Conservation (phyloP, 768 basidiomycete species). For the Phanerochaete carnosa region DNA sequence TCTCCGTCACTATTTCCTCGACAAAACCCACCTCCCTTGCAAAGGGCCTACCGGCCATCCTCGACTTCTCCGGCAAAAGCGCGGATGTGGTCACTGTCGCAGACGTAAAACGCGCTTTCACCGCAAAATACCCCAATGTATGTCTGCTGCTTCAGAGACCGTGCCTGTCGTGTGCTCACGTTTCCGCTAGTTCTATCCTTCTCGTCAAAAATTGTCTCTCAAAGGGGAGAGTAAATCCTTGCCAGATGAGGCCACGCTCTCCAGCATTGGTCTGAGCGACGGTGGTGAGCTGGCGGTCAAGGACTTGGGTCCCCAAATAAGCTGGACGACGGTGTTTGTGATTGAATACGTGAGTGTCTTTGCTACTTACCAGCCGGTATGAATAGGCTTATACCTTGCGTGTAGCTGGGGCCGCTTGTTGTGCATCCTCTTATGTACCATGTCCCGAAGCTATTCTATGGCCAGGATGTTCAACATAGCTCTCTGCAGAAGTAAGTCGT, state of each 20-base stretch:
- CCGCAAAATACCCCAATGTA: conserved; percentile 51
- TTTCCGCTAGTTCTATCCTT: conserved; percentile 55
- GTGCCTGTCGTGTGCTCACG: neutral
- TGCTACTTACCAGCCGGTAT: neutral
- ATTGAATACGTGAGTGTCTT: conserved; percentile 83
- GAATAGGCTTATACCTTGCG: neutral
- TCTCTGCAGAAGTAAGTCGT: conserved; percentile 64
- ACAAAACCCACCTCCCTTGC: conserved; percentile 46
- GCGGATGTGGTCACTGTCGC: conserved; percentile 51
- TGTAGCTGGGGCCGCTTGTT: conserved; percentile 79
- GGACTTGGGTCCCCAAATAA: conserved; percentile 87
- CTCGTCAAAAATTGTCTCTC: conserved; percentile 71
- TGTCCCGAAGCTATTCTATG: conserved; percentile 68
- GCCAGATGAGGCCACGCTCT: conserved; percentile 59
- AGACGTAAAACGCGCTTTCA: conserved; percentile 68
- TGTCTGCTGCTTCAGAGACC: conserved; percentile 10
- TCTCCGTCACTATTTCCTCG: conserved; percentile 51
- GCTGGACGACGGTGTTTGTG: conserved; percentile 86
- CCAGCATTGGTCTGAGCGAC: conserved; percentile 51
- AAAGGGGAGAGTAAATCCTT: conserved; percentile 61
- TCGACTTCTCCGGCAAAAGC: conserved; percentile 46
- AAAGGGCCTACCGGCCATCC: conserved; percentile 45
- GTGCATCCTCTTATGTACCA: conserved; percentile 86
- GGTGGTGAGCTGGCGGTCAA: conserved; percentile 74
- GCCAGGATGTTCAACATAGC: conserved; percentile 68